Evolutionary conservation across 2,329 filamentous ascomycete species (phyloP).

Genomic region (Coniella lustricola): DNA sequence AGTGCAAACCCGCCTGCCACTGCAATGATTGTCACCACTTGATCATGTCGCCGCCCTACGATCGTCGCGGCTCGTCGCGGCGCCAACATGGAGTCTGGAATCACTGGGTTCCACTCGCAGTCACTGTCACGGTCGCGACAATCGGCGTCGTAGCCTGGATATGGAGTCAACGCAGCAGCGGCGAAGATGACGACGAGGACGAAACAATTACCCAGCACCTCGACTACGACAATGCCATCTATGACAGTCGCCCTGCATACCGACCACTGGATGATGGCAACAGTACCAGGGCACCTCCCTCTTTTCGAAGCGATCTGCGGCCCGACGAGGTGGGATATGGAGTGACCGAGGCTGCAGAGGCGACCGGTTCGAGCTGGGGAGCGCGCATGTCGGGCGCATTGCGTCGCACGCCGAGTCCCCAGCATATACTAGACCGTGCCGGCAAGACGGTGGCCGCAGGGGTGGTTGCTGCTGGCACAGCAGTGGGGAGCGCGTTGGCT

Average conservation of each 20-base stretch:
- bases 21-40: slow-evolving; percentile 31
- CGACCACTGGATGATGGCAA: slow-evolving; percentile 33
- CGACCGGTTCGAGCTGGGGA: slow-evolving; percentile 52
- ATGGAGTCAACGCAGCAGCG: slow-evolving; percentile 80
- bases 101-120: slow-evolving; percentile 82
- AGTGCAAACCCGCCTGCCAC: slow-evolving; percentile 6
- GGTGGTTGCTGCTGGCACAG: slow-evolving; percentile 74
- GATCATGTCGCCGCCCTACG: slow-evolving; percentile 56
- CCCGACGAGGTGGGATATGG: slow-evolving; percentile 35
- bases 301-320: slow-evolving; percentile 31
- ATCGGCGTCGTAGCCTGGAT: slow-evolving; percentile 84
- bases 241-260: slow-evolving; percentile 45
- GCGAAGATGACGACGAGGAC: slow-evolving; percentile 55
- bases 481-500: slow-evolving; percentile 72
- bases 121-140: slow-evolving; percentile 83
- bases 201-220: slow-evolving; percentile 42
- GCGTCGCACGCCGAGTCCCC: slow-evolving; percentile 75
- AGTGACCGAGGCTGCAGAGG: slow-evolving; percentile 29
- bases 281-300: slow-evolving; percentile 30
- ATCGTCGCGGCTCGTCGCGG: slow-evolving; percentile 51
- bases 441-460: slow-evolving; percentile 75
- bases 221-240: slow-evolving; percentile 42
- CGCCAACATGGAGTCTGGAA: slow-evolving; percentile 59
- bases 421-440: slow-evolving; percentile 80
- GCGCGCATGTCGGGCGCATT: slow-evolving; percentile 74